Conservation (phyloP, 768 basidiomycete genomes). For the Phylloporus rhodoxanthus region DNA sequence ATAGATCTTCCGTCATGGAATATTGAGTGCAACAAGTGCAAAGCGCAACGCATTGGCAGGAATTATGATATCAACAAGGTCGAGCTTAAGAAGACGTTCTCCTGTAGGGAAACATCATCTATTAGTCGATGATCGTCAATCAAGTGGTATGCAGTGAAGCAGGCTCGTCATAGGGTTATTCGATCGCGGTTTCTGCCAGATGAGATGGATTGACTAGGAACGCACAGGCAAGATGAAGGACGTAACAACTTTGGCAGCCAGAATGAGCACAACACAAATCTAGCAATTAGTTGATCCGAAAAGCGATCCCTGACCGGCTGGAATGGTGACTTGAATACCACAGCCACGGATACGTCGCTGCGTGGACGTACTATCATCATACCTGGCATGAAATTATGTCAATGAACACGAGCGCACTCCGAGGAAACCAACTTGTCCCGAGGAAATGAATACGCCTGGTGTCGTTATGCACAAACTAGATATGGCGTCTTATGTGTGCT, state of each 20-base stretch:
- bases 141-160: neutral
- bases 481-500: constrained; percentile 4
- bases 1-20: neutral
- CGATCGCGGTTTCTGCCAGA: neutral
- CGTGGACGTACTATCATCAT: neutral
- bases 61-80: neutral
- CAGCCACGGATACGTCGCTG: neutral
- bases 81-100: neutral
- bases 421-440: neutral
- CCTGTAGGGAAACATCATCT: neutral
- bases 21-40: neutral
- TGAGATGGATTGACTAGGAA: neutral
- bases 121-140: neutral
- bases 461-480: constrained; percentile 6
- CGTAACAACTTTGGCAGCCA: neutral
- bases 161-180: neutral
- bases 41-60: neutral
- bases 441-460: neutral
- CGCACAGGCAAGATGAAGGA: neutral
- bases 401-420: neutral
- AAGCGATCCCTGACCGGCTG: neutral
- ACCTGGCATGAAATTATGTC: neutral
- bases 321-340: neutral
- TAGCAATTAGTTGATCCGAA: neutral
- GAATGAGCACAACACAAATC: neutral